Evolutionary conservation across 2,329 filamentous ascomycete species (phyloP).

Genomic region (Davidsoniella australis): DNA sequence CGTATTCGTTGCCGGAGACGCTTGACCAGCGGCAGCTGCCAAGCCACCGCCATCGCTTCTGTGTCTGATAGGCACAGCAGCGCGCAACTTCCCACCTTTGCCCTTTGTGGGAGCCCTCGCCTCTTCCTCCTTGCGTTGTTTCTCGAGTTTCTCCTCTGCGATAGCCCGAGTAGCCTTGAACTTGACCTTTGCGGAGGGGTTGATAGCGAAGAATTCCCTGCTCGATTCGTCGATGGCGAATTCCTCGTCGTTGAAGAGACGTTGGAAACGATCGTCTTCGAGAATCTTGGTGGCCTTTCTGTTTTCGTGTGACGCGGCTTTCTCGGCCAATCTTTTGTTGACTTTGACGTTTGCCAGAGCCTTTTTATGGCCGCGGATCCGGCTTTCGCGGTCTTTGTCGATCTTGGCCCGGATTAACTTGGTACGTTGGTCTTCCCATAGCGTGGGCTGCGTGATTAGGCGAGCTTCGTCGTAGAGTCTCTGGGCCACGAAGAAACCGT

Average conservation of each 20-base stretch:
- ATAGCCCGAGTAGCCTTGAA: slow-evolving; percentile 8
- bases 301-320: slow-evolving; percentile 44
- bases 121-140: slow-evolving; percentile 21
- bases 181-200: slow-evolving; percentile 51
- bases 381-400: slow-evolving; percentile 86
- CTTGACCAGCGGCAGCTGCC: not conserved
- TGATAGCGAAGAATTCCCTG: slow-evolving; percentile 72
- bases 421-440: slow-evolving; percentile 80
- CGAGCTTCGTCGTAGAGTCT: slow-evolving; percentile 90
- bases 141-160: slow-evolving; percentile 26
- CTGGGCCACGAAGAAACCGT: slow-evolving; percentile 93
- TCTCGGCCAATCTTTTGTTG: slow-evolving; percentile 68
- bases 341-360: slow-evolving; percentile 50
- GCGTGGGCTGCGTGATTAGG: slow-evolving; percentile 81
- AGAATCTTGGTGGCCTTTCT: slow-evolving; percentile 41
- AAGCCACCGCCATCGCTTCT: slow-evolving; percentile 11
- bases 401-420: slow-evolving; percentile 91
- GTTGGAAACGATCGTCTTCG: slow-evolving; percentile 70
- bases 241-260: slow-evolving; percentile 82
- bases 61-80: slow-evolving; percentile 12
- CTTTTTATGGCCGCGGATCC: slow-evolving; percentile 90
- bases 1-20: slow-evolving; percentile 2
- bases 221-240: slow-evolving; percentile 84
- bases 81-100: slow-evolving; percentile 8
- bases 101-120: slow-evolving; percentile 5